Base-by-base conservation (phyloP, 345 rosid species). In the Heritiera littoralis region DNA sequence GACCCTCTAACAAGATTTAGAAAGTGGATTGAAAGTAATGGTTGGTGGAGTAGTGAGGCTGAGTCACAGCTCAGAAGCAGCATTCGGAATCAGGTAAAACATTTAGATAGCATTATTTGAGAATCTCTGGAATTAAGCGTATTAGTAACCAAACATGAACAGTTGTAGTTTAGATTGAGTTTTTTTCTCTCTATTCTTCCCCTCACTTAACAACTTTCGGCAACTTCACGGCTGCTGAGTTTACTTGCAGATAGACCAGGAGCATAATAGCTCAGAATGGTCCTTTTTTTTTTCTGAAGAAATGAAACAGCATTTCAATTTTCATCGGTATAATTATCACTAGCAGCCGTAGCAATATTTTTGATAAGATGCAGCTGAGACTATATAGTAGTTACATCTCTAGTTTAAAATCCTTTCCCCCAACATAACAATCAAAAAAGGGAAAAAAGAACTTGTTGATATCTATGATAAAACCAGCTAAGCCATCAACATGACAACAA, bases 41-140 rank as follows among this genome's bases (percentile, higher is more conserved):
- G 92, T 49, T 95, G 95, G 99, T 93, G 98, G 98, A 90, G 84
- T 56, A 80, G 70, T 46, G 90, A 88, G 73, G 82, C 83, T 0
- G 99, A 95, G 86, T 72, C 83, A 0, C 88, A 90, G 83, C 92
- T 91, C 51, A 88, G 90, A 83, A 87, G 87, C 80, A 83, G 81
- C 65, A 73, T 80, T 69, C 88, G 88, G 88, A 90, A 86, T 84
- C 92, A 93, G 98, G 98, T 95, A 88, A 76, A 30, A 73, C 10
- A 18, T 46, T 54, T 72, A 67, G 4, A 48, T 66, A 2, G 8
- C 38, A 23, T 17, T 10, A 9, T 48, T 23, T 23, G 17, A 63
- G n/a, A 17, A 35, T 64, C 45, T 32, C n/a, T 64, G 35, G 45
- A 35, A 32, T 32, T n/a, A 64, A 64, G 43, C 43, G 35, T 13